Evolutionary conservation across 1,284 basidiomycete species (phyloP).

Genomic region (Stereum hirsutum): DNA sequence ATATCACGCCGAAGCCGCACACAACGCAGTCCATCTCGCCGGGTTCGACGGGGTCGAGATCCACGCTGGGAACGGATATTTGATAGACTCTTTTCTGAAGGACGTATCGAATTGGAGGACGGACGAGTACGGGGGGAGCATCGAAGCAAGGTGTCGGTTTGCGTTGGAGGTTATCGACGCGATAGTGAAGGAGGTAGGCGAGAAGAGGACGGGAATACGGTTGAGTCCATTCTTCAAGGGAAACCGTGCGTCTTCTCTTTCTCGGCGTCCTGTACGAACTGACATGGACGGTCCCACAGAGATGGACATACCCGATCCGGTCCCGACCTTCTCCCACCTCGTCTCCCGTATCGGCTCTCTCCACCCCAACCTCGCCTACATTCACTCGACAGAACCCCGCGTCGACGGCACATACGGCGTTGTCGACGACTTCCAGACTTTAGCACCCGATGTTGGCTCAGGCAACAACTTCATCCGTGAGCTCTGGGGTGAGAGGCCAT

Average conservation of each 20-base stretch:
- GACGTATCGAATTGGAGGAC: slow-evolving; percentile 38
- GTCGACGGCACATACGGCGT: slow-evolving; percentile 9
- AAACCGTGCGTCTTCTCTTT: slow-evolving; percentile 18
- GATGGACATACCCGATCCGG: slow-evolving; percentile 38
- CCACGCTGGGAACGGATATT: slow-evolving; percentile 28
- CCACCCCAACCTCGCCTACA: slow-evolving; percentile 39
- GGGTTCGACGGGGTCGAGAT: slow-evolving; percentile 16
- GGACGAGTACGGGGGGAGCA: slow-evolving; percentile 48
- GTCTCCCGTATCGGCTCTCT: slow-evolving; percentile 23
- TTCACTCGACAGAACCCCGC: slow-evolving; percentile 34
- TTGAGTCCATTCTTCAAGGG: slow-evolving; percentile 40
- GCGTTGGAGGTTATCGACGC: slow-evolving; percentile 30
- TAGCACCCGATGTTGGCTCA: neutral
- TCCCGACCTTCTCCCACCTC: slow-evolving; percentile 32
- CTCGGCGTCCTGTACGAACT: neutral
- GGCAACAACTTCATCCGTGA: slow-evolving; percentile 9
- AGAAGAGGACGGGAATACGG: slow-evolving; percentile 30
- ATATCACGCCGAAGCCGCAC: slow-evolving; percentile 13
- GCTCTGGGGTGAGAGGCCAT: slow-evolving; percentile 12
- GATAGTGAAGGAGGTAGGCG: slow-evolving; percentile 17
- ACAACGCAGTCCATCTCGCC: slow-evolving; percentile 12
- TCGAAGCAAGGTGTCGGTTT: slow-evolving; percentile 48
- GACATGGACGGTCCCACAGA: slow-evolving; percentile 14
- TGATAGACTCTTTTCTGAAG: slow-evolving; percentile 29
- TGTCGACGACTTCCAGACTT: neutral